Conservation (phyloP, 495 filamentous ascomycete species). For the Hypoxylon crocopeplum region DNA sequence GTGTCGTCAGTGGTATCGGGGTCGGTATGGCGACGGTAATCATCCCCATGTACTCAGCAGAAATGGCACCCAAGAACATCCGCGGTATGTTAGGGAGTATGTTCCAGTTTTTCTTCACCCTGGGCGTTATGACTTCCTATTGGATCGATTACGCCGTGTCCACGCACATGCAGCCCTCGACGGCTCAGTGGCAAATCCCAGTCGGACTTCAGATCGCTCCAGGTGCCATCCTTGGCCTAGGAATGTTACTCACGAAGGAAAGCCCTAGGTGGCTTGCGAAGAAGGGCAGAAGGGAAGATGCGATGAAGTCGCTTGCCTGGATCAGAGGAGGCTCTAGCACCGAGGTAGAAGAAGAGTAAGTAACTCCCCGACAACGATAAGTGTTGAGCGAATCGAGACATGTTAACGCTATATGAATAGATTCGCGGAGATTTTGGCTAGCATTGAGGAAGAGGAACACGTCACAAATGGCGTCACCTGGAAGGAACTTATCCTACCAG, state of each 20-base stretch:
- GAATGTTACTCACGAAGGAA: constrained; percentile 56
- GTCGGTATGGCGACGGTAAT: constrained; percentile 59
- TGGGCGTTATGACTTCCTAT: constrained; percentile 57
- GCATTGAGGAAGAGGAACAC: constrained; percentile 51
- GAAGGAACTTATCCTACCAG: constrained; percentile 52
- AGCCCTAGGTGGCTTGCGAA: constrained; percentile 56
- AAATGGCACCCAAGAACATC: constrained; percentile 60
- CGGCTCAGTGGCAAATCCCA: constrained; percentile 57
- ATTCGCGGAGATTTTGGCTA: constrained; percentile 53
- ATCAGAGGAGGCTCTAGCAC: constrained; percentile 50
- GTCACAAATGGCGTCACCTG: constrained; percentile 53
- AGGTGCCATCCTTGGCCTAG: constrained; percentile 48
- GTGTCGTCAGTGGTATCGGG: constrained; percentile 57
- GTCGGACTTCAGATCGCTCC: constrained; percentile 55
- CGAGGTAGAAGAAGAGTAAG: constrained; percentile 49
- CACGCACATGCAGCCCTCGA: constrained; percentile 37
- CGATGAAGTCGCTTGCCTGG: constrained; percentile 51
- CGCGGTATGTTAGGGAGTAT: constrained; percentile 53
- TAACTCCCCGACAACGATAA: neutral
- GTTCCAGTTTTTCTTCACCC: constrained; percentile 56
- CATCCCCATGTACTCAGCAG: constrained; percentile 59
- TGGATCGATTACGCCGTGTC: constrained; percentile 58
- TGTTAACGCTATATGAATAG: constrained; percentile 11
- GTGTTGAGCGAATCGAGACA: too few relatives aligned
- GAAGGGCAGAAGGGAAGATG: constrained; percentile 54